Percentiles rank a stretch among this genome's conserved stretches.
Evolutionary conservation across 352 stramenopile species (phyloP).

Genomic region (Phytophthora cryptogea): DNA sequence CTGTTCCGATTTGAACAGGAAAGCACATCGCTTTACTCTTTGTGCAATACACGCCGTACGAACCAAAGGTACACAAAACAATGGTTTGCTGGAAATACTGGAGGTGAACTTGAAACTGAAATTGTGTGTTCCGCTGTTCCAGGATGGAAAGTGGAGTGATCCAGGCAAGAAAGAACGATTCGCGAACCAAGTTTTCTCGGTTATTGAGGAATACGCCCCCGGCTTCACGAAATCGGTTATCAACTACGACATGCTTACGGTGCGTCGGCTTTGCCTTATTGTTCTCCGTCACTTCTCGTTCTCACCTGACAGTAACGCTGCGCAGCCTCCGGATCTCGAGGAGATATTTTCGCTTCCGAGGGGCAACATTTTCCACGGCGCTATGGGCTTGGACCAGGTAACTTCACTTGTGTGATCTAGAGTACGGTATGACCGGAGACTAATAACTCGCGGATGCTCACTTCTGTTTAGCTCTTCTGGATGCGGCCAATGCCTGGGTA

Average conservation of each 20-base stretch:
- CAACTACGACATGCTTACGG: constrained; percentile 86
- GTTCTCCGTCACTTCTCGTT: not conserved
- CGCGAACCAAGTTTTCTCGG: constrained; percentile 81
- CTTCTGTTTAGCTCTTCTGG: constrained; percentile 72
- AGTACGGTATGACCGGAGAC: too few species aligned
- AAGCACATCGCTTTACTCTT: constrained; percentile 92
- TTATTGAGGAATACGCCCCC: constrained; percentile 87
- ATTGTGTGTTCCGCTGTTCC: not conserved
- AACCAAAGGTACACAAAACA: constrained; percentile 55
- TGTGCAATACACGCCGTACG: constrained; percentile 91
- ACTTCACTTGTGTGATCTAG: not conserved
- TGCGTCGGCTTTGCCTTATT: constrained; percentile 24
- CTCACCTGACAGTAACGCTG: not conserved
- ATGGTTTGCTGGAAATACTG: not conserved
- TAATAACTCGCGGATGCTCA: too few species aligned
- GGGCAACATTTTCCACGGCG: constrained; percentile 92
- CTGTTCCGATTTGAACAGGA: constrained; percentile 32
- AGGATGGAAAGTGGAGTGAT: constrained; percentile 80
- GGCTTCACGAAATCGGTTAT: constrained; percentile 87
- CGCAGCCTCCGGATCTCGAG: constrained; percentile 85
- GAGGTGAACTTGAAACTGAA: not conserved
- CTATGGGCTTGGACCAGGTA: constrained; percentile 90
- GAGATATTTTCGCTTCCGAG: constrained; percentile 84
- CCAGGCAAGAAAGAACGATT: constrained; percentile 82
- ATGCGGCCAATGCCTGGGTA: constrained; percentile 84